Evolutionary conservation across 225 moss, liverwort and hornwort genomes (phyloP), one percentile per base, ranked within the genome.

Genomic region (Physcomitrium patens): DNA sequence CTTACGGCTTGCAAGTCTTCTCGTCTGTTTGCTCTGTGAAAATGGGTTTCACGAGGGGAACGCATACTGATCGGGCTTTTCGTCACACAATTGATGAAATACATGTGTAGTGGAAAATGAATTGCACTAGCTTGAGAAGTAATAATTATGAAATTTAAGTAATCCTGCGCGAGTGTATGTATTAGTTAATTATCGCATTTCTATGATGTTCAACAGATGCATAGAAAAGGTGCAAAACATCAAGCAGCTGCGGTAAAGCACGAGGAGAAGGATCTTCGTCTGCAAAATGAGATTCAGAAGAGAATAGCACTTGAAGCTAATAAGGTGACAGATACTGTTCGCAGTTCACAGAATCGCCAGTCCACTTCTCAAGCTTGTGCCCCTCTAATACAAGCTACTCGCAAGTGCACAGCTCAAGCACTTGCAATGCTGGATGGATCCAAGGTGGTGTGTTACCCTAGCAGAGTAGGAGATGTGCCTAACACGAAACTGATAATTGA

Each of bases 281-380:
- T 89, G 51, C 89, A 71, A 53, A 77, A 89, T 13, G 90, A 89
- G 87, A 85, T 94, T 75, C 90, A 87, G 69, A 94, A 92, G 80
- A 84, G 90, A 76, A 82, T 66, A 42, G 92, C 89, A 5, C 79
- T 86, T 13, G 89, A 89, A 78, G 80, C 78, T 51, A 71, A 23
- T 46, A 66, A 72, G 18, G 58, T 26, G 49, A 37, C 65, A 44
- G 77, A 79, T 13, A 37, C 28, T 70, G 62, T 60, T 49, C 53
- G 61, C 41, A 83, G n/a, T 68, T 72, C 62, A 13, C 73, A 63
- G 54, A 79, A 66, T 50, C 15, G 9, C 45, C 70, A 27, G 8
- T 12, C 63, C 54, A 74, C 75, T 63, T 28, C 58, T 9, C 37
- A 82, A 23, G 37, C 71, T 60, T 75, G 11, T 68, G 75, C 82